These are phyloP conservation scores for Xylaria sp. DNA, from an alignment of 2,329 filamentous ascomycete species.

Conservation along the genomic window DNA sequence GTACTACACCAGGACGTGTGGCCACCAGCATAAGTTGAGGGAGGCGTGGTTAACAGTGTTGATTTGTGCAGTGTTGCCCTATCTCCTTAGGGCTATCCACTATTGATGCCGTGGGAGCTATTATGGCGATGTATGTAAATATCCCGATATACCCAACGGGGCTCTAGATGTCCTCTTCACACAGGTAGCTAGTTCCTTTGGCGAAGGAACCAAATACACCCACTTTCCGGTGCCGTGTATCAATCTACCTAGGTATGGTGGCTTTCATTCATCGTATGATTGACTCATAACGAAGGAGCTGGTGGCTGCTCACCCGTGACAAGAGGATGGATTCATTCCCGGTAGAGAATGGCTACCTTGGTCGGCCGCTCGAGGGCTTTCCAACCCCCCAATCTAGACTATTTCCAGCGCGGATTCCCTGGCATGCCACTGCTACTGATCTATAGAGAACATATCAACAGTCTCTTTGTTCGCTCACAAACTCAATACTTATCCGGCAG, in stretches of 20 bases:
- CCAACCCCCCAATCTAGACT: background rate
- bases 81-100: background rate
- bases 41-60: background rate
- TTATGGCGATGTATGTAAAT: background rate
- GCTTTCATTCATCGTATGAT: background rate
- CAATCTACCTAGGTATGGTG: too few relatives aligned
- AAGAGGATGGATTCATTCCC: background rate
- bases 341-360: background rate
- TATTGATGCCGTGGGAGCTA: background rate
- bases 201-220: background rate
- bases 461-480: background rate
- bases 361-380: background rate
- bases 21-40: background rate
- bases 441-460: background rate
- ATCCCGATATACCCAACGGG: background rate
- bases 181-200: background rate
- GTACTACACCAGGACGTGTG: conserved; percentile 1
- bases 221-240: background rate
- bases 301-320: background rate
- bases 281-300: background rate
- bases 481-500: too few relatives aligned
- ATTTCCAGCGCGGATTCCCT: background rate
- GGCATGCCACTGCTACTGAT: background rate
- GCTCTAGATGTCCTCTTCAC: background rate
- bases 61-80: background rate